Conservation (phyloP, 1,139 yeast genomes). For the Yamadazyma epiphylla region DNA sequence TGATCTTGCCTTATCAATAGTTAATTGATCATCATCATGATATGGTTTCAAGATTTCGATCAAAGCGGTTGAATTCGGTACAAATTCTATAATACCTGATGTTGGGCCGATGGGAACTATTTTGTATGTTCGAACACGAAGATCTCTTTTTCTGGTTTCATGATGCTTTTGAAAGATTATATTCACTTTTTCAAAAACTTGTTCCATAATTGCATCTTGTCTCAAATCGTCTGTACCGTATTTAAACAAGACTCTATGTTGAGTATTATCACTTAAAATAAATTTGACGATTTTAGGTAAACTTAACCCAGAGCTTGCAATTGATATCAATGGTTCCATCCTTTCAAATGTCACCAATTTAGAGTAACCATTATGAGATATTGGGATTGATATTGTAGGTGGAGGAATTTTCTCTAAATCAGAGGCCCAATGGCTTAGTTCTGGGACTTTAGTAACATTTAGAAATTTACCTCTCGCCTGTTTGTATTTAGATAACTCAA, state of each 20-base stretch:
- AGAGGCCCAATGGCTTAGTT: conserved; percentile 49
- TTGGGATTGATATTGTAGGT: conserved; percentile 54
- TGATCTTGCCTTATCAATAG: conserved; percentile 56
- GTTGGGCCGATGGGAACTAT: conserved; percentile 88
- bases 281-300: conserved; percentile 74
- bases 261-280: conserved; percentile 51
- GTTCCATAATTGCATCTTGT: conserved; percentile 97
- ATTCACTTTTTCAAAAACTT: conserved; percentile 87
- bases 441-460: conserved; percentile 29
- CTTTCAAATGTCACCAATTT: conserved; percentile 45
- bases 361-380: conserved; percentile 42
- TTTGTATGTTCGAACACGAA: conserved; percentile 76
- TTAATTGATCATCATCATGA: conserved; percentile 46
- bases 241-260: conserved; percentile 62
- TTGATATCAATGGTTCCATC: conserved; percentile 43
- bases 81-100: conserved; percentile 90
- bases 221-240: conserved; percentile 89
- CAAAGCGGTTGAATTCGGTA: conserved; percentile 68
- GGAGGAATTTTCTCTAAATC: conserved; percentile 52
- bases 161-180: conserved; percentile 55
- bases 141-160: conserved; percentile 51
- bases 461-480: conserved; percentile 31
- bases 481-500: conserved; percentile 50
- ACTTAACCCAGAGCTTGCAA: conserved; percentile 82
- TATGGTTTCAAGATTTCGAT: conserved; percentile 62